Evolutionary conservation across 306 rosid species (phyloP).

Genomic region (barrel medic (Medicago truncatula)): DNA sequence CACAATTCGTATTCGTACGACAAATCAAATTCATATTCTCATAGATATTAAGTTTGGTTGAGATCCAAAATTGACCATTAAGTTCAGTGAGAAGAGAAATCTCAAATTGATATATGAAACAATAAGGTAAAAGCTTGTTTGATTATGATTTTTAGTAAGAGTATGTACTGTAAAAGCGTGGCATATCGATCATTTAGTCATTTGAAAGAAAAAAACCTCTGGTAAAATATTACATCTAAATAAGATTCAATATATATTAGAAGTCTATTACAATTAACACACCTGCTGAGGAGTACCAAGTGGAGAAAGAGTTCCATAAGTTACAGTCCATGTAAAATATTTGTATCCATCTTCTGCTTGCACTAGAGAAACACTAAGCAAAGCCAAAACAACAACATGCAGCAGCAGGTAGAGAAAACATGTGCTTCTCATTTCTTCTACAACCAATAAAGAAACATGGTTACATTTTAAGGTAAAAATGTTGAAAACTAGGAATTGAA

Average conservation of each 20-base stretch:
- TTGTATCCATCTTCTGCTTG: slow-evolving; percentile 85
- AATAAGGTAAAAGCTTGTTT: not conserved
- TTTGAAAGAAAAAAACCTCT: not conserved
- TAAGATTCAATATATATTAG: slow-evolving; percentile 24
- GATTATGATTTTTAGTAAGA: not conserved
- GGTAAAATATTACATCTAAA: slow-evolving; percentile 38
- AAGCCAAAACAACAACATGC: slow-evolving; percentile 49
- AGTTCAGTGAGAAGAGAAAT: not conserved
- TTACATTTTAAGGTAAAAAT: not conserved
- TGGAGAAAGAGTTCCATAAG: slow-evolving; percentile 86
- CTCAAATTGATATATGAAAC: not conserved
- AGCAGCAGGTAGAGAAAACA: slow-evolving; percentile 48
- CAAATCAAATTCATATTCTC: slow-evolving; percentile 64
- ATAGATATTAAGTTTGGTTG: slow-evolving; percentile 77
- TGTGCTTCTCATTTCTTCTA: slow-evolving; percentile 65
- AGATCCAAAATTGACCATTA: slow-evolving; percentile 83
- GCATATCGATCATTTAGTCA: not conserved
- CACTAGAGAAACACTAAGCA: slow-evolving; percentile 53
- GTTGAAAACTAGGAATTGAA: not conserved
- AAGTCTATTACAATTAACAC: slow-evolving; percentile 30
- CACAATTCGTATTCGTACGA: not conserved
- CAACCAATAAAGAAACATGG: slow-evolving; percentile 35
- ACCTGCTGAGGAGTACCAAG: slow-evolving; percentile 93
- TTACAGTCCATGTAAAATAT: slow-evolving; percentile 85
- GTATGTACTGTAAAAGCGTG: not conserved